phyloP scores from a whole-genome alignment of 208 protist species.

The Acanthamoeba lugdunensis region DNA sequence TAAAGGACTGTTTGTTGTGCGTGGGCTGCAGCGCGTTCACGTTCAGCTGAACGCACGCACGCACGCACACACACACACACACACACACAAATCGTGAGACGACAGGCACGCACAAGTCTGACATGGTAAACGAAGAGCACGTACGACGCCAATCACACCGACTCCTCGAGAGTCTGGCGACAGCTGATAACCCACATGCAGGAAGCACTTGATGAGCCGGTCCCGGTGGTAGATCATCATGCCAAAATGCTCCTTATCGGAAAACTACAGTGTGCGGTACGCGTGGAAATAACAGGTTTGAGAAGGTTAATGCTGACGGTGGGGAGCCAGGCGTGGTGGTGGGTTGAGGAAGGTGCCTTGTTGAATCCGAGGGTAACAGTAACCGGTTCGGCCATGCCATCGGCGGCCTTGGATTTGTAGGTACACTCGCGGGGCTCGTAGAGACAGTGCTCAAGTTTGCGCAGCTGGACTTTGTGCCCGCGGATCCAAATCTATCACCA shows the following conservation, averaged over 20 bases:
- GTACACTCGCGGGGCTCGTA: background rate
- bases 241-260: slow-evolving; percentile 43
- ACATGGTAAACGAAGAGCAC: background rate
- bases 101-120: background rate
- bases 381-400: background rate
- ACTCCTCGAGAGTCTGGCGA: slow-evolving; percentile 17
- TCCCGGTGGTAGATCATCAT: slow-evolving; percentile 53
- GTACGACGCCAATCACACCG: slow-evolving; percentile 39
- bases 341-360: background rate
- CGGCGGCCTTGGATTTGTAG: background rate
- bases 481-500: slow-evolving; percentile 16
- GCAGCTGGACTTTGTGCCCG: background rate
- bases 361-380: slow-evolving; percentile 1
- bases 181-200: slow-evolving; percentile 12
- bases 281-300: background rate
- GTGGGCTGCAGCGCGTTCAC: slow-evolving; percentile 17
- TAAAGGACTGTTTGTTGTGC: slow-evolving; percentile 29
- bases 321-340: background rate
- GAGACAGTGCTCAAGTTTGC: background rate
- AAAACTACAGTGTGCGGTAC: background rate
- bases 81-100: no score
- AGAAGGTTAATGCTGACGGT: background rate
- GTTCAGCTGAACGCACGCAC: no score
- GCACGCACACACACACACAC: no score
- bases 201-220: slow-evolving; percentile 43